These are phyloP conservation scores for Lecanosticta acicola DNA, from an alignment of 2,329 filamentous ascomycete species.

Conservation along the genomic window DNA sequence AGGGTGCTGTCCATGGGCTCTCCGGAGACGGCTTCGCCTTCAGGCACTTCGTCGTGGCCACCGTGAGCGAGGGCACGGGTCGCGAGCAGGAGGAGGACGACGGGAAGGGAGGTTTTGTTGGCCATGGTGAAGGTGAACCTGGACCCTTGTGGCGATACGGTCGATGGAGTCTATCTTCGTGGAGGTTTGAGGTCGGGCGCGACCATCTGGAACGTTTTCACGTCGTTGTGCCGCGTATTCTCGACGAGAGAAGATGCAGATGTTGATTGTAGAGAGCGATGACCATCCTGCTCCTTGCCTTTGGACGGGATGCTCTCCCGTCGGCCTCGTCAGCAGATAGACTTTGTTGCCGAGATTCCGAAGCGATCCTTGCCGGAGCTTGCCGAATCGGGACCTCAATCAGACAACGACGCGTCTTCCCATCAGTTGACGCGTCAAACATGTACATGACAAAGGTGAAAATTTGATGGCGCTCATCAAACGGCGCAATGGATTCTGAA, in stretches of 20 bases:
- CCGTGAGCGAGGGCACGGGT: constrained; percentile 41
- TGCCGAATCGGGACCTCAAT: background rate
- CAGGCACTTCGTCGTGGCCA: constrained; percentile 56
- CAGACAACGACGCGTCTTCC: constrained; percentile 7
- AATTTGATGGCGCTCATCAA: constrained; percentile 22
- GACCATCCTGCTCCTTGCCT: background rate
- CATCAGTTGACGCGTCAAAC: constrained; percentile 5
- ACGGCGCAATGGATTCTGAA: constrained; percentile 24
- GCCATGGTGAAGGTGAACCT: too few relatives aligned
- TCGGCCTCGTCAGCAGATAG: background rate
- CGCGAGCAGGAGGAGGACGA: constrained; percentile 12
- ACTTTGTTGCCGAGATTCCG: background rate
- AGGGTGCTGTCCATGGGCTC: constrained; percentile 79
- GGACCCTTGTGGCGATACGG: constrained; percentile 24
- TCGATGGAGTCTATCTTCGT: constrained; percentile 3
- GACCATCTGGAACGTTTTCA: too few relatives aligned
- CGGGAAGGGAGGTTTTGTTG: too few relatives aligned
- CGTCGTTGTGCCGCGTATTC: too few relatives aligned
- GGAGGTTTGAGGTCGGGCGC: too few relatives aligned
- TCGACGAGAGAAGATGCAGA: too few relatives aligned
- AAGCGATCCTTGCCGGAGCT: background rate
- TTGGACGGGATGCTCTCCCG: too few relatives aligned
- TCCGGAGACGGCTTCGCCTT: constrained; percentile 62
- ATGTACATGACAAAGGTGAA: background rate
- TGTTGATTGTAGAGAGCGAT: too few relatives aligned